Percentiles rank a stretch among this genome's conserved stretches.
Conservation (phyloP, 1,284 basidiomycete species). For the Rhodotorula sp. region DNA sequence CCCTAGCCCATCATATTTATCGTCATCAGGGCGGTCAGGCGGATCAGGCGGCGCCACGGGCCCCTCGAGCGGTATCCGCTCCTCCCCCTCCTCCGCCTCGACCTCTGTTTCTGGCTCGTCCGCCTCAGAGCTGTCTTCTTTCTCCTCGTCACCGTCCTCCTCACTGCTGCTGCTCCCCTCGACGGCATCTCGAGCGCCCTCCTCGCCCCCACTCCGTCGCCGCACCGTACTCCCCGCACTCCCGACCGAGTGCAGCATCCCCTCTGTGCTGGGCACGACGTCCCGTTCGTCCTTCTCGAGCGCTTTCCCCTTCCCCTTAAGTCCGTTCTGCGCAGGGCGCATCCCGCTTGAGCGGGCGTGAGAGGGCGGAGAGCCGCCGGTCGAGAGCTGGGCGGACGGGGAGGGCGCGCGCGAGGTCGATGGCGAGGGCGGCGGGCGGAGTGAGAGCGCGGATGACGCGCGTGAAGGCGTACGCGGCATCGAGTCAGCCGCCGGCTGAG, state of each 20-base stretch:
- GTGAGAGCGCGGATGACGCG: not conserved
- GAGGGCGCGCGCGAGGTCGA: not conserved
- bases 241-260: too few species aligned
- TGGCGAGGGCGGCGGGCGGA: not conserved
- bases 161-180: too few species aligned
- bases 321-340: too few species aligned
- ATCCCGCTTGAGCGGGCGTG: not conserved
- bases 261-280: too few species aligned
- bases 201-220: too few species aligned
- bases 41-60: not conserved
- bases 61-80: not conserved
- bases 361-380: not conserved
- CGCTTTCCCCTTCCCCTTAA: not conserved
- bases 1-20: conserved; percentile 45
- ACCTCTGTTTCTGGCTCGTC: conserved; percentile 10
- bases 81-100: conserved; percentile 26
- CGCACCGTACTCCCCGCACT: too few species aligned
- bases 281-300: not conserved
- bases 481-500: not conserved
- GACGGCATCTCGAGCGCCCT: too few species aligned
- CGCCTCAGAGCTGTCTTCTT: not conserved
- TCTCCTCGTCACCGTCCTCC: not conserved
- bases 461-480: not conserved
- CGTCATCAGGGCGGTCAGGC: not conserved
- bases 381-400: not conserved